phyloP scores from a whole-genome alignment of 306 rosid species.

The Spatholobus suberectus region DNA sequence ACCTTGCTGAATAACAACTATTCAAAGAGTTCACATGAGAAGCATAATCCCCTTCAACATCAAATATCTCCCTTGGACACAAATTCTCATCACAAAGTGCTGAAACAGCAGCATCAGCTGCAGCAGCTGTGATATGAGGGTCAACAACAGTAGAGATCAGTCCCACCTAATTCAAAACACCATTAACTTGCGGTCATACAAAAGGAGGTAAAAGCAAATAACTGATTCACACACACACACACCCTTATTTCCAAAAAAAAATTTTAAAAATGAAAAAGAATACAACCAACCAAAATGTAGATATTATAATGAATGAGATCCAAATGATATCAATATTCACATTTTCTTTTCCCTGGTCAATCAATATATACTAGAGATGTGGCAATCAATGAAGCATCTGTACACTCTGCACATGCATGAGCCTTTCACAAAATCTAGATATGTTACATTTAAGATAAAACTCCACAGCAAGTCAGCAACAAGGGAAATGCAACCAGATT shows the following conservation, averaged over 20 bases:
- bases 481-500: conserved; percentile 29
- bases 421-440: conserved; percentile 26
- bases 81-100: conserved; percentile 78
- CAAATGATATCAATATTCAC: not conserved
- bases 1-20: conserved; percentile 64
- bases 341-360: not conserved
- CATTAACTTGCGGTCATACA: conserved; percentile 11
- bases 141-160: conserved; percentile 77
- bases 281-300: conserved; percentile 12
- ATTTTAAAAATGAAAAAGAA: not conserved
- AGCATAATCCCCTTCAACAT: conserved; percentile 56
- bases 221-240: not conserved
- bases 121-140: conserved; percentile 81
- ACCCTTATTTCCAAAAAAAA: not conserved
- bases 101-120: conserved; percentile 82
- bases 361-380: not conserved
- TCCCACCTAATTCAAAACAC: conserved; percentile 72
- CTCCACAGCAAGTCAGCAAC: not conserved
- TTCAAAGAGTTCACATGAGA: conserved; percentile 46
- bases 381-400: conserved; percentile 18
- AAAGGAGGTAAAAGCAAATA: not conserved
- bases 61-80: conserved; percentile 78
- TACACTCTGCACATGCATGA: not conserved
- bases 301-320: conserved; percentile 6
- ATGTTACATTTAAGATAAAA: not conserved